Evolutionary conservation across 257 asterid genomes (phyloP), one percentile per base, ranked within the genome.

Genomic region (Solanum chiquidenum): DNA sequence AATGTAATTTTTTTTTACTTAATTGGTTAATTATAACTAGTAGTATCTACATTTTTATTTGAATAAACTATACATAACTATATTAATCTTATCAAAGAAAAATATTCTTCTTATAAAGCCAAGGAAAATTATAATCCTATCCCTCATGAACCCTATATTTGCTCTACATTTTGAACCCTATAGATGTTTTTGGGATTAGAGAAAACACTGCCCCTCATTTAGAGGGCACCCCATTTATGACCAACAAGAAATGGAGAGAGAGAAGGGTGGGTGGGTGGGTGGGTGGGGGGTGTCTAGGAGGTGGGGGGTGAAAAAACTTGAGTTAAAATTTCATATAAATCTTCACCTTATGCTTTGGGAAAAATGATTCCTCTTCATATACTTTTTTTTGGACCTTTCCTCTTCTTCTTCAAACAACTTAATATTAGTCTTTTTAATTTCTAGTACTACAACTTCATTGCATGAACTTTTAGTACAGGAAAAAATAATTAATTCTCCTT

Each of bases 151-250:
- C 89, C 87, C 91, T 88, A 86, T 29, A 60, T 87, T 58, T 73
- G 86, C 79, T 88, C 62, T 92, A 86, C 89, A 86, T 82, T 82
- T 73, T 80, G 88, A 85, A 87, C 89, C 89, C 86, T 85, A 77
- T 77, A 87, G 88, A 88, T 86, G 89, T 87, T 89, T 86, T 94
- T 83, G 97, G 97, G 97, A 94, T 94, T 76, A 87, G 95, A 86
- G 93, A 92, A 88, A 74, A 87, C 89, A 83, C 92, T 91, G 90
- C 93, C 92, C 92, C 90, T 92, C 29, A 91, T 87, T 80, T 91
- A 75, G 60, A 87, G 91, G 92, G 87, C 94, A 92, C 93, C 92
- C 91, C 93, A 90, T 91, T 90, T 86, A 89, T 87, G 92, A 83
- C 94, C 95, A 92, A 92, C 90, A 77, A 86, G 83, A 25, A 38